Base-by-base conservation (phyloP, 441 rosid species). In the Raphanus hybrid region DNA sequence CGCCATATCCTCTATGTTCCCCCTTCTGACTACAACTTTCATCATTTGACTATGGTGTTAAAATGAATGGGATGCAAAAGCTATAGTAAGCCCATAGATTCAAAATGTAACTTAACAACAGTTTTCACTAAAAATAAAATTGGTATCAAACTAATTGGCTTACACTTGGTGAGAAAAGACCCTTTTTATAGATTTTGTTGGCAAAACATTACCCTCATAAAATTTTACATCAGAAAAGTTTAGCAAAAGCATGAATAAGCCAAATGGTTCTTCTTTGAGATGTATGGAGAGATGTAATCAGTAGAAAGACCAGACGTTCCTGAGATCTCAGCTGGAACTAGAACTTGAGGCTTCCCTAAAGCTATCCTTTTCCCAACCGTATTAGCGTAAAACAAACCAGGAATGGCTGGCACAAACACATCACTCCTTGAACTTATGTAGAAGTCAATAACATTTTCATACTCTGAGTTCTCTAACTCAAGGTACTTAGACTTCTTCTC, bases 291-390 rank as follows among this genome's bases (percentile, higher is more conserved):
- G 78, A 93, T 84, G 86, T 84, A 89, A 66, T 82, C 82, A 18
- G 90, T 77, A 8, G 86, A 52, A 0, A 83, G 27, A 3, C 93
- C 94, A 0, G 94, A 85, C 3, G 94, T 52, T 48, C 87, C 89
- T 6, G 91, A 70, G 75, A 96, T 90, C 57, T 86, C 87, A 0
- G 96, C 92, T 2, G 99, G 99, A 43, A 96, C 92, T 0, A 96
- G 88, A 74, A 93, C 89, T 77, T 96, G 97, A 37, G 91, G 87
- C 85, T 85, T 96, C 2, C 98, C 97, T 8, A 87, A 79, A 58
- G 91, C 93, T 82, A 96, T 91, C 82, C 99, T 88, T 83, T 92
- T 91, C 63, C 98, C 99, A n/a, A 91, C 99, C 57, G 91, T 92
- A 73, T 96, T 96, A 34, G 98, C 92, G 8, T 96, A 96, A 84